These are phyloP conservation scores for Lodderomyces oxycetoniae DNA, from an alignment of 1,139 yeast species.

Conservation along the genomic window DNA sequence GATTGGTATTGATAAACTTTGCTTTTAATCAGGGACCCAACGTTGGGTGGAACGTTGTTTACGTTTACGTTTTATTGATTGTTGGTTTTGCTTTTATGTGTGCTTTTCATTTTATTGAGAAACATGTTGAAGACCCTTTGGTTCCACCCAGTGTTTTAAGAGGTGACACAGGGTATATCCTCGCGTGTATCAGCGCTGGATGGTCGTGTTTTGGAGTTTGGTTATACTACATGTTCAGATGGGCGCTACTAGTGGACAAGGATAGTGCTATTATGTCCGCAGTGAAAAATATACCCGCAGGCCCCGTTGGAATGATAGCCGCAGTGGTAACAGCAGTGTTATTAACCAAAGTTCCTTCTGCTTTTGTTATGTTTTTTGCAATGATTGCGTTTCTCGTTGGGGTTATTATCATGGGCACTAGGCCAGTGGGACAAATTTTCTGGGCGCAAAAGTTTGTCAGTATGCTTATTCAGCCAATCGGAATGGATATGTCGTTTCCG, in stretches of 20 bases:
- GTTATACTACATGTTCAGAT: slow-evolving; percentile 43
- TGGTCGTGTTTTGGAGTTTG: slow-evolving; percentile 62
- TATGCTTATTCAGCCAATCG: slow-evolving; percentile 45
- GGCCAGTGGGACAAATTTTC: slow-evolving; percentile 43
- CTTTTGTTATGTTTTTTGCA: slow-evolving; percentile 41
- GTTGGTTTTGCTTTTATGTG: slow-evolving; percentile 39
- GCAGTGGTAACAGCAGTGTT: slow-evolving; percentile 40
- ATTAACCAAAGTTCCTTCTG: slow-evolving; percentile 34
- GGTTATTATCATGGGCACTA: slow-evolving; percentile 37
- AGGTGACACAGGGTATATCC: slow-evolving; percentile 41
- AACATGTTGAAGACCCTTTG: slow-evolving; percentile 37
- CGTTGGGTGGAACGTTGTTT: slow-evolving; percentile 50
- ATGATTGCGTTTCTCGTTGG: slow-evolving; percentile 43
- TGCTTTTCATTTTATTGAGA: slow-evolving; percentile 34
- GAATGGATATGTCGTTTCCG: slow-evolving; percentile 66
- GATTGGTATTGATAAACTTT: slow-evolving; percentile 47
- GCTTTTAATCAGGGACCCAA: slow-evolving; percentile 63
- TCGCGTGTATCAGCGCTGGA: slow-evolving; percentile 50
- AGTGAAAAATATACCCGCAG: slow-evolving; percentile 37
- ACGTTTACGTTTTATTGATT: slow-evolving; percentile 47
- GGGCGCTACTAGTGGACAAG: slow-evolving; percentile 28
- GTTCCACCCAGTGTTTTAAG: slow-evolving; percentile 41
- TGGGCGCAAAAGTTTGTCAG: slow-evolving; percentile 55
- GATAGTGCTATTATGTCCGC: slow-evolving; percentile 32
- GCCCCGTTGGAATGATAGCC: slow-evolving; percentile 42